These are phyloP conservation scores for Primulina tabacum DNA, from an alignment of 257 asterid genomes.

Conservation along the genomic window DNA sequence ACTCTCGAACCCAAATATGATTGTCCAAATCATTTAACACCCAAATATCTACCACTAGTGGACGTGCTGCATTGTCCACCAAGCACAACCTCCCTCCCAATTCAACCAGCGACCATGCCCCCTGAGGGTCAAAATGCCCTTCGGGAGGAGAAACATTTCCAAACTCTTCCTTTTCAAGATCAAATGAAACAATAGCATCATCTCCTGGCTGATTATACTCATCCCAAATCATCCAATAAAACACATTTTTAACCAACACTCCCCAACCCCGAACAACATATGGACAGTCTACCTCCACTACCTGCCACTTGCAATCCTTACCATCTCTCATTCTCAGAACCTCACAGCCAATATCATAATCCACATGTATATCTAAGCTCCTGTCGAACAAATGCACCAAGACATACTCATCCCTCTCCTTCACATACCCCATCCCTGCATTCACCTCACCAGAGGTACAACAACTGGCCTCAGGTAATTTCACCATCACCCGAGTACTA, in stretches of 20 bases:
- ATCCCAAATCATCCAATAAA: slow-evolving; percentile 65
- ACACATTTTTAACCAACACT: slow-evolving; percentile 45
- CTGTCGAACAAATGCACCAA: slow-evolving; percentile 55
- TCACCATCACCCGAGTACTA: slow-evolving; percentile 39
- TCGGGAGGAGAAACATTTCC: slow-evolving; percentile 50
- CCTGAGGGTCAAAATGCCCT: slow-evolving; percentile 41
- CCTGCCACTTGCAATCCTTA: slow-evolving; percentile 40
- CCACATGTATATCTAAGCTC: slow-evolving; percentile 48
- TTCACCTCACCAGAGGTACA: slow-evolving; percentile 51
- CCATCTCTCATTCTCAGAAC: slow-evolving; percentile 43
- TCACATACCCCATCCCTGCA: slow-evolving; percentile 54
- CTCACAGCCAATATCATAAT: slow-evolving; percentile 55
- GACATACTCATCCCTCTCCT: slow-evolving; percentile 47
- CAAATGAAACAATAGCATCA: slow-evolving; percentile 49
- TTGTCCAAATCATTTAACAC: slow-evolving; percentile 41
- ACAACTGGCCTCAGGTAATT: slow-evolving; percentile 50
- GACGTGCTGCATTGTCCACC: slow-evolving; percentile 35
- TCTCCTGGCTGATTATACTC: slow-evolving; percentile 38
- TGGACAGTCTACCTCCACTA: slow-evolving; percentile 42
- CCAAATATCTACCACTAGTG: slow-evolving; percentile 50
- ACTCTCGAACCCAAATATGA: slow-evolving; percentile 44
- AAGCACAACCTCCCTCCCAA: slow-evolving; percentile 49
- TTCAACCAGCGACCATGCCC: slow-evolving; percentile 52
- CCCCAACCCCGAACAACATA: slow-evolving; percentile 57
- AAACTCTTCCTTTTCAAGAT: slow-evolving; percentile 45